Percentiles rank a stretch among this genome's conserved stretches.
phyloP scores from a whole-genome alignment of 176 grass and related monocot species.

The Phoenix roebelenii region DNA sequence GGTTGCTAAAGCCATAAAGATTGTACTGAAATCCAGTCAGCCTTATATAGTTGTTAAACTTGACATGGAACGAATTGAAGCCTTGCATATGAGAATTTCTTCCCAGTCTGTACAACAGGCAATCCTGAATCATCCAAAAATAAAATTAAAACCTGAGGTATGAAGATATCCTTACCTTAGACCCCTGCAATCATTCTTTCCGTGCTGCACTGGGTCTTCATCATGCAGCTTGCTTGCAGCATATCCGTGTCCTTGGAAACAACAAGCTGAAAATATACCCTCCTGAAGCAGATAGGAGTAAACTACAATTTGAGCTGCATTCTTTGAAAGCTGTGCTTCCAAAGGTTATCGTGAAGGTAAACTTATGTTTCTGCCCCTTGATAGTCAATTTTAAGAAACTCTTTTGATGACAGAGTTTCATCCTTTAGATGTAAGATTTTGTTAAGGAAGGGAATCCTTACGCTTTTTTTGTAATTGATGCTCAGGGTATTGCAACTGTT shows the following conservation, averaged over 20 bases:
- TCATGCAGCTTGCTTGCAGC: conserved; percentile 31
- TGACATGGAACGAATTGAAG: conserved; percentile 63
- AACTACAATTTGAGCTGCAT: conserved; percentile 75
- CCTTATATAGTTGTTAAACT: conserved; percentile 66
- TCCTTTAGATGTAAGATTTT: too few species aligned
- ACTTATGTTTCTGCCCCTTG: too few species aligned
- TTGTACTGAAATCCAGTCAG: conserved; percentile 51
- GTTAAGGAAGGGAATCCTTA: conserved; percentile 17
- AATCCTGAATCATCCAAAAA: conserved; percentile 82
- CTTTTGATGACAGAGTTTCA: too few species aligned
- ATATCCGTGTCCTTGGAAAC: conserved; percentile 44
- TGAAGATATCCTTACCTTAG: not conserved
- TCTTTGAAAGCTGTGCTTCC: conserved; percentile 60
- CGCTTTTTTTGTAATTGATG: conserved; percentile 14
- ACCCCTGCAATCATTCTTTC: too few species aligned
- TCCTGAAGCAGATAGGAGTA: conserved; percentile 53
- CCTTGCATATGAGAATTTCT: conserved; percentile 52
- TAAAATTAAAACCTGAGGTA: conserved; percentile 87
- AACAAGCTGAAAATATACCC: conserved; percentile 77
- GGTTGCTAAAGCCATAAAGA: conserved; percentile 50
- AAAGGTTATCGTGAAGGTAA: conserved; percentile 95
- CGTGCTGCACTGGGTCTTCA: not conserved
- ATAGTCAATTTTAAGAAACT: too few species aligned
- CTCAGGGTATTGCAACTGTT: conserved; percentile 74
- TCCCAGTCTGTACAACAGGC: conserved; percentile 54